Evolutionary conservation across 1,139 yeast species (phyloP).

Genomic region (Starmera stellimalicola): DNA sequence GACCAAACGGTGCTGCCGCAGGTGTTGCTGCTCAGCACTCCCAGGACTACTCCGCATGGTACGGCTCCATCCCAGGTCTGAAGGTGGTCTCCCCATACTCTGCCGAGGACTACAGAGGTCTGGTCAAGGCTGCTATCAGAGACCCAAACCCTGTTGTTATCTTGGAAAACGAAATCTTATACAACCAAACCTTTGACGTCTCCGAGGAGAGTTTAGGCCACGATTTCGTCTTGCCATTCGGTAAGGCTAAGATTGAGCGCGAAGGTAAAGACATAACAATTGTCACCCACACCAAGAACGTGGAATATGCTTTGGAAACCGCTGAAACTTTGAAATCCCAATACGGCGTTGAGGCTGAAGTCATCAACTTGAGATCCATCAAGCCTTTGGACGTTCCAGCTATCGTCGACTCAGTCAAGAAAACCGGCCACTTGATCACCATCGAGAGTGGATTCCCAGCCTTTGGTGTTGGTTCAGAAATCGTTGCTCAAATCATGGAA

Average conservation of each 20-base stretch:
- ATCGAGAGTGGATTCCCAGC: constrained; percentile 98
- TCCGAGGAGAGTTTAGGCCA: constrained; percentile 83
- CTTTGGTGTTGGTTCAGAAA: constrained; percentile 97
- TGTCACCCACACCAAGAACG: constrained; percentile 88
- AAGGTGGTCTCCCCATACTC: constrained; percentile 94
- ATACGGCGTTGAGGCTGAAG: constrained; percentile 87
- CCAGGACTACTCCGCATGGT: constrained; percentile 96
- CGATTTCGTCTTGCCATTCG: constrained; percentile 88
- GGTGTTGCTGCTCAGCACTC: constrained; percentile 99
- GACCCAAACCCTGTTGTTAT: constrained; percentile 98
- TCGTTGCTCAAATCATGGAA: constrained; percentile 97
- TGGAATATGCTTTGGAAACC: constrained; percentile 76
- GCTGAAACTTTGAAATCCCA: constrained; percentile 80
- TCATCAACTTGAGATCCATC: constrained; percentile 89
- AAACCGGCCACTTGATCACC: constrained; percentile 92
- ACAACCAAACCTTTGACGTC: constrained; percentile 86
- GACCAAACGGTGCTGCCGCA: constrained; percentile 99
- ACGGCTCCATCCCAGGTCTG: constrained; percentile 95
- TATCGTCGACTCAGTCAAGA: constrained; percentile 81
- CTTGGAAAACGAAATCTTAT: constrained; percentile 90
- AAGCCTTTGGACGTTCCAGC: constrained; percentile 92
- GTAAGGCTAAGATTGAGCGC: constrained; percentile 90
- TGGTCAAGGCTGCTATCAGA: constrained; percentile 91
- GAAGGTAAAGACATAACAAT: constrained; percentile 87
- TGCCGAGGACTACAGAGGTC: constrained; percentile 94